Base-by-base conservation (phyloP, 306 rosid species). In the Glycine tomentella region DNA sequence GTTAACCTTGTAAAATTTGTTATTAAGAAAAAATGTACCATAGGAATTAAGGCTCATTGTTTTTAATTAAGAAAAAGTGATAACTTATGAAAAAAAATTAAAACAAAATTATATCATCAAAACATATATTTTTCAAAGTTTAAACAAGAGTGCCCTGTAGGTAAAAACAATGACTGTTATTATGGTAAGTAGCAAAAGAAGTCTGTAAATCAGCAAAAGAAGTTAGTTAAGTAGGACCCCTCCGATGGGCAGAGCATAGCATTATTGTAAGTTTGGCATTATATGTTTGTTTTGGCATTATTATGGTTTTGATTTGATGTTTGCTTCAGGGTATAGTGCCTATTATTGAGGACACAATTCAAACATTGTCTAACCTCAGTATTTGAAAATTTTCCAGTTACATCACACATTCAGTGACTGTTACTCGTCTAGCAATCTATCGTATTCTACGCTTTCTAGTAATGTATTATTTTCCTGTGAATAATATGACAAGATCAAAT, bases 261-360 rank as follows among this genome's bases (percentile, higher is more conserved):
- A 65, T 78, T 31, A 62, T 63, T 76, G 63, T 9, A 55, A 61
- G 65, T 38, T 78, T 78, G 76, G 40, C 76, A 66, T 72, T 55
- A 64, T 78, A 75, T 72, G 45, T 83, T 83, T 72, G 80, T 83
- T 82, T 9, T 44, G 52, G 56, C 74, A 69, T 77, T 69, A 55
- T 25, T 83, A 12, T 77, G 10, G 64, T 65, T 83, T 44, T 36
- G 71, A 13, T 73, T 45, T 65, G 44, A 83, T 65, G 71, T 77
- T 71, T 2, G 8, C 59, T 63, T 51, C 66, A 51, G n/a, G 44
- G 46, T 13, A 42, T 53, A 42, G 33, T 80, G 71, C 14, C 82
- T 2, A 46, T 66, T 82, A 14, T 14, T 13, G 55, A 67, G 11
- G 59, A n/a, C 68, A 53, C 66, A 56, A 56, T 7, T 55, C 31